Evolutionary conservation across 257 asterid genomes (phyloP), one percentile per base, ranked within the genome.

Genomic region (Voacanga thouarsii): DNA sequence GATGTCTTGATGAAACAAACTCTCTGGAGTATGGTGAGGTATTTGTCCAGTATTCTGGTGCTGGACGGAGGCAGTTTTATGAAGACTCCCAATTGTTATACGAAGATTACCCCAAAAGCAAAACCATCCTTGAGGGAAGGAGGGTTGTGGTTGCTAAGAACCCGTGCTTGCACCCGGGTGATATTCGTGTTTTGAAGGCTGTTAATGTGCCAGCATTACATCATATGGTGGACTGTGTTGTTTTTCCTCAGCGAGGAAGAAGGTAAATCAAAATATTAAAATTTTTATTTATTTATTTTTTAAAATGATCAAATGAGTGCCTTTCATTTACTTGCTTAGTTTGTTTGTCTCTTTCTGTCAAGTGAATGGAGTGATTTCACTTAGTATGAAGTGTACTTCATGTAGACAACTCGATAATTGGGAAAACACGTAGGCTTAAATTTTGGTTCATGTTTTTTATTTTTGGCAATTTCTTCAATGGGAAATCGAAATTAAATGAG

Each of bases 111-210:
- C 80, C 85, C 11, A 82, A 78, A 1, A 39, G 44, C 60, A 85
- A 74, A 56, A 74, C 50, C 75, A 44, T 84, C 50, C 66, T 88
- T 28, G 9, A n/a, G 67, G 93, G 94, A 33, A 33, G 37, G 56
- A 86, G 26, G 16, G 97, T 95, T 23, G 84, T 75, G 5, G 99
- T 95, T 88, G 97, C 99, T 7, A 95, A 93, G 78, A 95, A 93
- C 78, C 99, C 99, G 4, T 95, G 99, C 80, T 83, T 95, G 86
- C 98, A 95, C 76, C 99, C 99, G 1, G 99, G 99, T 39, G 98
- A 95, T 80, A 87, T 95, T 56, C 99, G 99, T 79, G 87, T 93
- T 66, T 75, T 95, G 19, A 61, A 37, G 72, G 98, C 97, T 49
- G 80, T 95, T 59, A 72, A 95, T 66, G 89, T 88, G 78, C 90